Base-by-base conservation (phyloP, 2,329 filamentous ascomycete species). In the Aspergillus neotritici region DNA sequence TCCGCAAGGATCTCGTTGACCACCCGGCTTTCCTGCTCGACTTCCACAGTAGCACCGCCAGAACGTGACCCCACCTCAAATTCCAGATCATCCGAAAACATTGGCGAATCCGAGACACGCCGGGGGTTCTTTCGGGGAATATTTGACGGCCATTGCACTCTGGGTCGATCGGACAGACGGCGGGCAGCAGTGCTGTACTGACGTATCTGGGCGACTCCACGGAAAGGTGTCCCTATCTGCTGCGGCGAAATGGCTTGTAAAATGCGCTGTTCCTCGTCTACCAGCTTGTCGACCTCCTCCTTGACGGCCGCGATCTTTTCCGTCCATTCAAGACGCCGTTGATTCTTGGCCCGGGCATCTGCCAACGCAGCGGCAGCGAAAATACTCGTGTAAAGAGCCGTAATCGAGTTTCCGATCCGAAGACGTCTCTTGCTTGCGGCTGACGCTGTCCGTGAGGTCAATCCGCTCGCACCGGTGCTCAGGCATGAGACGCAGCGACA, bases 351-450 rank as follows among this genome's bases (percentile, higher is more conserved):
- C 38, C 56, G 58, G 7, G 65, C 63, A 54, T 72, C 68, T 37
- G 62, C 62, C 29, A 70, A 55, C 15, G 68, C 60, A 12, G 69
- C 68, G 7, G 60, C 62, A 5, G 65, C 68, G 34, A 71, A 69
- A 13, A 72, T 65, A 36, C 67, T 67, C 8, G 65, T 67, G 50
- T 70, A 69, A n/a, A 71, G 55, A n/a, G 63, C 61, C 1, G 68
- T 70, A 17, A 69, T 57, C 1, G 66, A 64, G 49, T 72, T 69
- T n/a, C 63, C 66, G 39, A 70, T 55, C 15, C 64, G 60, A 41
- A 71, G 56, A 28, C 63, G 60, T 51, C 59, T 60, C 38, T 62
- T 64, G 44, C 63, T 63, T 16, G 68, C 60, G 14, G 64, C 60
- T 29, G 64, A 56, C 28, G 61, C 48, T 33, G 64, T 51, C 43